A percentile compares a stretch with the other conserved stretches of the same genome.
phyloP scores from a whole-genome alignment of 1,139 yeast species.

The Magnusiomyces suaveolens region DNA sequence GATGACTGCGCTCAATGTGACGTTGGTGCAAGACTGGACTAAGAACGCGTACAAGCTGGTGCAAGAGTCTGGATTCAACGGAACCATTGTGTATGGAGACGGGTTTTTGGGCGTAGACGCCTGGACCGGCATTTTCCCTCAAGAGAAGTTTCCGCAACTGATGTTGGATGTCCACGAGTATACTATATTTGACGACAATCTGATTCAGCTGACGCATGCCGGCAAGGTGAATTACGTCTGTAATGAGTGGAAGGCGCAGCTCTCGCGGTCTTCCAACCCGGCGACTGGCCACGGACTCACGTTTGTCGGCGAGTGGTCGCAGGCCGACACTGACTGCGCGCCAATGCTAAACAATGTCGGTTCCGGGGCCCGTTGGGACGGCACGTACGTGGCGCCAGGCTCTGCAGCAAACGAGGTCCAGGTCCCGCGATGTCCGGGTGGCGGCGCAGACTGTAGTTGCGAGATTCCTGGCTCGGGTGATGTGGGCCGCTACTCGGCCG shows the following conservation, averaged over 20 bases:
- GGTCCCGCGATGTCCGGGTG: constrained; percentile 24
- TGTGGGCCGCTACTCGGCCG: constrained; percentile 24
- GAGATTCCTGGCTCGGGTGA: constrained; percentile 21
- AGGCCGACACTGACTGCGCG: constrained; percentile 89
- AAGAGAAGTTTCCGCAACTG: constrained; percentile 58
- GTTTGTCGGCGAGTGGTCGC: constrained; percentile 80
- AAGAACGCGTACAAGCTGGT: constrained; percentile 27
- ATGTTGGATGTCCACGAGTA: constrained; percentile 48
- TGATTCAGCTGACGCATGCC: constrained; percentile 50
- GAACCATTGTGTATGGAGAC: constrained; percentile 29
- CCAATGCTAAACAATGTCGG: constrained; percentile 81
- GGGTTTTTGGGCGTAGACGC: constrained; percentile 29
- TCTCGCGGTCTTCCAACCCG: constrained; percentile 43
- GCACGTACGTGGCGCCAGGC: constrained; percentile 28
- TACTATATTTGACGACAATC: constrained; percentile 53
- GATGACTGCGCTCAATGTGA: constrained; percentile 28
- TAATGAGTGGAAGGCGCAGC: constrained; percentile 43
- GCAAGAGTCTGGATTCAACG: constrained; percentile 24
- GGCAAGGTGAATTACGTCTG: constrained; percentile 29
- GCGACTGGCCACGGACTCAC: constrained; percentile 48
- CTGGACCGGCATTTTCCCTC: constrained; percentile 30
- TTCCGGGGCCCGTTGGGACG: constrained; percentile 77
- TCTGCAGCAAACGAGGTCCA: constrained; percentile 6
- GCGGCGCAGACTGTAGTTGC: constrained; percentile 26
- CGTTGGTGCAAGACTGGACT: constrained; percentile 29